Percentiles rank a stretch among this genome's conserved stretches.
These are phyloP conservation scores for Colletotrichum eleusines DNA, from an alignment of 2,329 filamentous ascomycete genomes.

Conservation along the genomic window DNA sequence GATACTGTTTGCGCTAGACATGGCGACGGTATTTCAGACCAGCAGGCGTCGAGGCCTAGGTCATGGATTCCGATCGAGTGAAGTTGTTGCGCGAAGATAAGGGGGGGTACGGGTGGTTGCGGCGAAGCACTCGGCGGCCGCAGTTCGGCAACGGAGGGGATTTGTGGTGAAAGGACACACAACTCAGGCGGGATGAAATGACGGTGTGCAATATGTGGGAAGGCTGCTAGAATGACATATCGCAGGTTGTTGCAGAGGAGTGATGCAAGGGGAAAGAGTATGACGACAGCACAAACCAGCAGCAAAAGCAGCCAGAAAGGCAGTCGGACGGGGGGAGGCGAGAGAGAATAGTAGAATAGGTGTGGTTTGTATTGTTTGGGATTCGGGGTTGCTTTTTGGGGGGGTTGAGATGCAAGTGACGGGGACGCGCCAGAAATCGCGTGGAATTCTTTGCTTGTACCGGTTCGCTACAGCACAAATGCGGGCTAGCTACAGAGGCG, in stretches of 20 bases:
- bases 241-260: slow-evolving; percentile 37
- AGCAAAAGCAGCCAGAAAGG: slow-evolving; percentile 37
- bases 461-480: slow-evolving; percentile 18
- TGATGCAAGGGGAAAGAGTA: slow-evolving; percentile 9
- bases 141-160: slow-evolving; percentile 37
- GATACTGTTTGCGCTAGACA: slow-evolving; percentile 74
- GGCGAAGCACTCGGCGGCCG: slow-evolving; percentile 41
- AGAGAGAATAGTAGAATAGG: slow-evolving; percentile 5
- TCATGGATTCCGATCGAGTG: slow-evolving; percentile 36
- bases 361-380: slow-evolving; percentile 33
- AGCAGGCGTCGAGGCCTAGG: slow-evolving; percentile 31
- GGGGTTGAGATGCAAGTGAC: slow-evolving; percentile 40
- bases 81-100: slow-evolving; percentile 13
- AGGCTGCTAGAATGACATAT: slow-evolving; percentile 41
- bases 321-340: slow-evolving; percentile 23
- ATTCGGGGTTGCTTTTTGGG: slow-evolving; percentile 27
- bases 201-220: slow-evolving; percentile 40
- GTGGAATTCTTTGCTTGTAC: slow-evolving; percentile 39
- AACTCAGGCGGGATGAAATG: slow-evolving; percentile 40
- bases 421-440: slow-evolving; percentile 42
- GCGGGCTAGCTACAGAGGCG: slow-evolving; percentile 11
- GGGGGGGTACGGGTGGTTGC: slow-evolving; percentile 25
- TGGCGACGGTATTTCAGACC: slow-evolving; percentile 52
- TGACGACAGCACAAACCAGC: slow-evolving; percentile 38
- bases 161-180: slow-evolving; percentile 37